These are phyloP conservation scores for Nothopassalora personata DNA, from an alignment of 2,329 filamentous ascomycete genomes.

Conservation along the genomic window DNA sequence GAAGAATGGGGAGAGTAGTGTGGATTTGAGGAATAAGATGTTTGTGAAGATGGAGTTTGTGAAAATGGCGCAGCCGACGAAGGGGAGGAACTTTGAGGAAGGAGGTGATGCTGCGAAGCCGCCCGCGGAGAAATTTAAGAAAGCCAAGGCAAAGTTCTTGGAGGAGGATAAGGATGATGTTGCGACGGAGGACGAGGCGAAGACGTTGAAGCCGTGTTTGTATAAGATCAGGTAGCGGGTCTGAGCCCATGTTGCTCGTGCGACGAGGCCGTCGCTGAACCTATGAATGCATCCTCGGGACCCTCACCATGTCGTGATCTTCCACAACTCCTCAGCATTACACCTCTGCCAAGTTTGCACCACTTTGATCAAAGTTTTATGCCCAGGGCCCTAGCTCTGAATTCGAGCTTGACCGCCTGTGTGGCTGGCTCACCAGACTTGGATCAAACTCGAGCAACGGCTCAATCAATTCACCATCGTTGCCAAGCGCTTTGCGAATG, in stretches of 20 bases:
- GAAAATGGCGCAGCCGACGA: slow-evolving; percentile 69
- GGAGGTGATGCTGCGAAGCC: slow-evolving; percentile 35
- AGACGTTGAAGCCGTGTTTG: slow-evolving; percentile 88
- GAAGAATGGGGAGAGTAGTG: slow-evolving; percentile 53
- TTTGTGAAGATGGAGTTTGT: slow-evolving; percentile 96
- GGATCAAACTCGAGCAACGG: neutral
- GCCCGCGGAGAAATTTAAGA: slow-evolving; percentile 32
- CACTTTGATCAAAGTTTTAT: neutral
- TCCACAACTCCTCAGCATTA: neutral
- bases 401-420: neutral
- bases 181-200: slow-evolving; percentile 55
- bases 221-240: slow-evolving; percentile 73
- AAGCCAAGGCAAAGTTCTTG: slow-evolving; percentile 51
- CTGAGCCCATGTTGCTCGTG: neutral
- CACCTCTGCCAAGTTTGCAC: neutral
- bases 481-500: slow-evolving; percentile 6
- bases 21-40: slow-evolving; percentile 92
- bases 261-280: neutral
- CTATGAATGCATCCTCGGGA: no score
- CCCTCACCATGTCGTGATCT: neutral
- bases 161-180: slow-evolving; percentile 54
- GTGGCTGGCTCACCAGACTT: neutral
- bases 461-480: slow-evolving; percentile 7
- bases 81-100: slow-evolving; percentile 63
- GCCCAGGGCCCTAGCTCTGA: neutral